Evolutionary conservation across 2,329 filamentous ascomycete genomes (phyloP).

Genomic region (Colletotrichum sp.): DNA sequence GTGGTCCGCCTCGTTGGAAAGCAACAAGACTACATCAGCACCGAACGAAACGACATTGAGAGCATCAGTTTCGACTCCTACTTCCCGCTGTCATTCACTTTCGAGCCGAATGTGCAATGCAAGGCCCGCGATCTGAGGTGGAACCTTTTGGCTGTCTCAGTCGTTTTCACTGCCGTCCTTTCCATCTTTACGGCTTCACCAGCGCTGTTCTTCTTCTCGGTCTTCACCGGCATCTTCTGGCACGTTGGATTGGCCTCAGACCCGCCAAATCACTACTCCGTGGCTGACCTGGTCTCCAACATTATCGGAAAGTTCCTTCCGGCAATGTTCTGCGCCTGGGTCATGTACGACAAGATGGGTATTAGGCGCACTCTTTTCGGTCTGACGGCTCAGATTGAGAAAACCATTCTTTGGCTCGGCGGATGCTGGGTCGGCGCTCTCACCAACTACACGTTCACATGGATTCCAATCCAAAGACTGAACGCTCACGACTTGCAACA

Average conservation of each 20-base stretch:
- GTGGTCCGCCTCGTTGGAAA: slow-evolving; percentile 77
- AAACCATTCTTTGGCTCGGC: slow-evolving; percentile 88
- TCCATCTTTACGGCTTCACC: slow-evolving; percentile 84
- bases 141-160: slow-evolving; percentile 81
- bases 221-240: slow-evolving; percentile 84
- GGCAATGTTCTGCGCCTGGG: slow-evolving; percentile 84
- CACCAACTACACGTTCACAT: slow-evolving; percentile 94
- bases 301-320: slow-evolving; percentile 84
- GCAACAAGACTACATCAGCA: slow-evolving; percentile 65
- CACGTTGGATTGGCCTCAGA: slow-evolving; percentile 91
- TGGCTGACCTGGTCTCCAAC: slow-evolving; percentile 76
- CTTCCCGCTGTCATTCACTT: slow-evolving; percentile 87
- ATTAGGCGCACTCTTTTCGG: slow-evolving; percentile 73
- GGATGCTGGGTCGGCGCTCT: slow-evolving; percentile 89
- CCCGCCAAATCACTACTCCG: slow-evolving; percentile 71
- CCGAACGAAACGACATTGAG: slow-evolving; percentile 73
- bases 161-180: slow-evolving; percentile 77
- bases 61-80: slow-evolving; percentile 84
- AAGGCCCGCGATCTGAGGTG: slow-evolving; percentile 81
- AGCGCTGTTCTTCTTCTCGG: slow-evolving; percentile 81
- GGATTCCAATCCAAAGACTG: slow-evolving; percentile 92
- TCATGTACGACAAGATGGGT: slow-evolving; percentile 85
- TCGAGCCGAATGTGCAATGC: slow-evolving; percentile 69
- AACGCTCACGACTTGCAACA: slow-evolving; percentile 87
- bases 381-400: slow-evolving; percentile 85